Evolutionary conservation across 495 filamentous ascomycete genomes (phyloP), one percentile per base, ranked within the genome.

Genomic region (Aeminium ludgeri): DNA sequence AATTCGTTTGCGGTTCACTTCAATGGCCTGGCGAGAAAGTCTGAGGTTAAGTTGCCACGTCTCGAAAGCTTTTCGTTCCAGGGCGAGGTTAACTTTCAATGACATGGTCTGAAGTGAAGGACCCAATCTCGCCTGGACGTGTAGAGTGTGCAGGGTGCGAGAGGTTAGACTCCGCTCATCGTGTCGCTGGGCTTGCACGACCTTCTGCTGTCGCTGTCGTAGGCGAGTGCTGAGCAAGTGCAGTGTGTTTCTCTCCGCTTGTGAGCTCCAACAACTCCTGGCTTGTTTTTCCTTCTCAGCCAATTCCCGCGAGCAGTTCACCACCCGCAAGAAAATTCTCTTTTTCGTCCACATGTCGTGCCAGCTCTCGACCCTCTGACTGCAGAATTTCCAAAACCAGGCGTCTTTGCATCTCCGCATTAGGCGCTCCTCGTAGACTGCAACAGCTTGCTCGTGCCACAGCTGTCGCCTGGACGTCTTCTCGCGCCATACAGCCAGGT

Each of bases 401-500:
- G 31, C 10, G 12, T 17, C 19, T 36, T 46, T 46, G 20, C 47
- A 44, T 17, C 19, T 16, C 23, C 20, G 41, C 23, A 41, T 20
- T 13, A 42, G 15, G 4, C 17, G 39, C 38, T 48, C 48, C 18
- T 51, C 36, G 30, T 39, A 37, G 5, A 17, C 3, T n/a, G 50
- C 38, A 10, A 41, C 13, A 10, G 50, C 46, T 19, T 45, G 46
- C 35, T 49, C 38, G 6, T 53, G 33, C 13, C 31, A 15, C 16
- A 49, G 25, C 6, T 58, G 56, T 11, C 65, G 40, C 41, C 49
- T 41, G 11, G 55, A 44, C 11, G 61, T 48, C 32, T 61, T 65
- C 29, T 61, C 62, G 33, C 64, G 66, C 76, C 75, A 80, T 11
- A 60, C 42, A 25, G 56, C 52, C 41, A 80, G 67, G 25, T 74